Base-by-base conservation (phyloP, 2,329 filamentous ascomycete genomes). In the Arthrinium phaeospermum region DNA sequence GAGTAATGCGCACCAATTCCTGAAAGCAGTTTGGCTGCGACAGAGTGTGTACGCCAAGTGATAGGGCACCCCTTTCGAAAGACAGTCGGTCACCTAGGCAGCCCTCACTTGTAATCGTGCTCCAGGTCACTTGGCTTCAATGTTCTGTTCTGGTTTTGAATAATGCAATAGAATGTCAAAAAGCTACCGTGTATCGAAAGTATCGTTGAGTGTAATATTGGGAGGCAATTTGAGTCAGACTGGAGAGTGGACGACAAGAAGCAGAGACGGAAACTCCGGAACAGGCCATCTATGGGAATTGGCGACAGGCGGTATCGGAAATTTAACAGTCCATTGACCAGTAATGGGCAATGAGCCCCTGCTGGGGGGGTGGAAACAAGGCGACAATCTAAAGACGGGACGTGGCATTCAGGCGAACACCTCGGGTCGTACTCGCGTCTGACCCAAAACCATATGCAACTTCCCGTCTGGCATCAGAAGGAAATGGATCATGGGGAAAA, bases 371-470 rank as follows among this genome's bases (percentile, higher is more conserved):
- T 34, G 34, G 34, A 37, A 41, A 64, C 34, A 10, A 64, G 57
- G 57, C 57, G 57, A 22, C 34, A 10, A 10, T n/a, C 57, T 64
- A 64, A 41, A 3, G 14, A 37, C 57, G 57, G 57, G 41, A 37
- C 34, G 57, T 64, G 57, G 34, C 57, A 64, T 64, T 61, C 34
- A 64, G 57, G 57, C 57, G 57, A 64, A 41, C 57, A 64, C 57
- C 19, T 64, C 41, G 57, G 10, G 34, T 41, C n/a, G 19, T 13
- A n/a, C 24, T 45, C 46, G 3, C 7, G 34, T 61, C 14, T 19
- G 24, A n/a, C 57, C 57, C 24, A 30, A 34, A 30, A 30, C 27
- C 27, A 12, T 4, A 5, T 61, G 53, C 27, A 37, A 12, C 8
- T 41, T 1, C 34, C 57, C 57, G 57, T 37, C 10, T 61, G 30